Base-by-base conservation (phyloP, 1,284 basidiomycete species). In the Trichosporon coremiiforme region DNA sequence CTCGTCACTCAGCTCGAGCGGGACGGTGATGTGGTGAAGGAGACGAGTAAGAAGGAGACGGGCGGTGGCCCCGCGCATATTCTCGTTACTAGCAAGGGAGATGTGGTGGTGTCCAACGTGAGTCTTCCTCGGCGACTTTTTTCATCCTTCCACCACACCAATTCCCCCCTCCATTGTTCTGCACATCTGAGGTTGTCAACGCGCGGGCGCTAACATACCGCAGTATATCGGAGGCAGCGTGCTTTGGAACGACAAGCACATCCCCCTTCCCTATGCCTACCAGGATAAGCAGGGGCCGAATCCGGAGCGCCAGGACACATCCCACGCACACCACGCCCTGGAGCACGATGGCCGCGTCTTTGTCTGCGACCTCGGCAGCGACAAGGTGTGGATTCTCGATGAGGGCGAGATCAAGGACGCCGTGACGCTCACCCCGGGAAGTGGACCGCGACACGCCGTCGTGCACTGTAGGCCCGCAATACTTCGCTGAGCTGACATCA, bases 271-370 rank as follows among this genome's bases (percentile, higher is more conserved):
- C 6, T 80, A 73, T 72, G 66, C 75, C 4, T 81, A 81, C 75
- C 68, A 73, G 50, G 73, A 69, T 12, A 50, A 45, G 5, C 41
- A 55, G 5, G 73, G 78, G 29, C 83, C 83, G 9, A 78, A 82
- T 68, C 66, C 75, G 4, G 78, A 79, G 47, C 76, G 83, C 55
- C 83, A 84, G 71, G 82, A 84, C 47, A 70, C 74, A 2, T 63
- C 77, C 12, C 83, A 83, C 67, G 76, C 80, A 10, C 82, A 83
- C 70, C 81, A 83, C 66, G 76, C 78, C n/a, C 68, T 82, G 65
- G 81, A 77, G 4, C 68, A 72, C 2, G 64, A 75, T 25, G 80
- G 81, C 1, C 63, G 68, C 22, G 60, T 83, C 36, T 82, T 80
- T 71, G 74, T 79, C 17, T 74, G 76, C 10, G 83, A 84, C 75